A percentile compares a stretch with the other conserved stretches of the same genome.
These are phyloP conservation scores for Rhizophora apiculata DNA, from an alignment of 345 rosid genomes.

Conservation along the genomic window DNA sequence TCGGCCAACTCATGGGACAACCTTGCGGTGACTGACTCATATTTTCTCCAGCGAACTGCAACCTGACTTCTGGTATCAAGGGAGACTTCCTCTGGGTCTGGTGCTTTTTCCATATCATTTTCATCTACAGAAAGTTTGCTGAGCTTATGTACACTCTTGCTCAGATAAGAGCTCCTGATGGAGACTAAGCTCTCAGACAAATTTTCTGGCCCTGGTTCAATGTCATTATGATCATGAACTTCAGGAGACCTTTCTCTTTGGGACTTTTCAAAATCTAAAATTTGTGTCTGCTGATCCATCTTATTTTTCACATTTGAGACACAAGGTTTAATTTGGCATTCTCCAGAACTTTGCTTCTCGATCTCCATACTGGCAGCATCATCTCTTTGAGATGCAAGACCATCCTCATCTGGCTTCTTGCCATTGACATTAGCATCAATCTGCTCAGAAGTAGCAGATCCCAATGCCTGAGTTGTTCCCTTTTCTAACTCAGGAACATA, in stretches of 20 bases:
- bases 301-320: constrained; percentile 34
- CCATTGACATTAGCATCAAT: constrained; percentile 45
- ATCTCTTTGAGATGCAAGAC: constrained; percentile 33
- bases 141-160: constrained; percentile 39
- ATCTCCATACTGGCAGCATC: constrained; percentile 59
- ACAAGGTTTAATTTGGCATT: constrained; percentile 30
- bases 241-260: constrained; percentile 33
- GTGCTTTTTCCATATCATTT: constrained; percentile 34
- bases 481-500: constrained; percentile 63
- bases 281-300: constrained; percentile 37
- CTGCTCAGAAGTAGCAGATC: constrained; percentile 89
- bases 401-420: constrained; percentile 48
- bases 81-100: constrained; percentile 45
- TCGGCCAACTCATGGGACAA: constrained; percentile 92
- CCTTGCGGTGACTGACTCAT: constrained; percentile 66
- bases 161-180: constrained; percentile 42
- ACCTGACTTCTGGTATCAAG: constrained; percentile 41
- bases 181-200: constrained; percentile 50
- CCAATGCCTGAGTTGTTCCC: constrained; percentile 84
- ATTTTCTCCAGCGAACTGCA: constrained; percentile 69
- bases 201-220: constrained; percentile 29
- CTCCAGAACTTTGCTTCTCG: constrained; percentile 48
- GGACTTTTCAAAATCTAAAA: constrained; percentile 37
- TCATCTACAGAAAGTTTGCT: constrained; percentile 47
- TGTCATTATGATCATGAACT: constrained; percentile 29